These are phyloP conservation scores for Blepharisma japonicum DNA, from an alignment of 73 alveolate species.

Conservation along the genomic window DNA sequence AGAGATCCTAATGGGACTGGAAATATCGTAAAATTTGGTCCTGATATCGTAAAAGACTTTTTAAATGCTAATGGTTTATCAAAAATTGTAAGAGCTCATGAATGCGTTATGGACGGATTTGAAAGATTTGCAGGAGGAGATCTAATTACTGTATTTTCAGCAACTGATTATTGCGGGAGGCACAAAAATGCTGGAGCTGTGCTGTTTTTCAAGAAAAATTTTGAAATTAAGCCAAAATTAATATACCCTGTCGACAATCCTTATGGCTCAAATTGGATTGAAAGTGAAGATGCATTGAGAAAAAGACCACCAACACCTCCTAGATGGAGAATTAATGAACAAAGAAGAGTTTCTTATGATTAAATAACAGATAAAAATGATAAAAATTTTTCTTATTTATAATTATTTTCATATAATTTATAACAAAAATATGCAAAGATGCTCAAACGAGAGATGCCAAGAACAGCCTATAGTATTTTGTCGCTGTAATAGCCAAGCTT, in stretches of 20 bases:
- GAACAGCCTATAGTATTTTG: no score
- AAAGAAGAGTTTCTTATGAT: background rate
- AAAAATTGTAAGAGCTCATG: conserved; percentile 94
- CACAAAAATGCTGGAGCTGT: conserved; percentile 99
- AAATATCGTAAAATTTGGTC: conserved; percentile 98
- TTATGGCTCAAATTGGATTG: conserved; percentile 90
- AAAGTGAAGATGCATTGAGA: conserved; percentile 84
- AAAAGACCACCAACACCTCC: conserved; percentile 97
- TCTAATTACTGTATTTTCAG: conserved; percentile 91
- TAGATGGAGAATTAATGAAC: conserved; percentile 55
- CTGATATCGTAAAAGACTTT: conserved; percentile 97
- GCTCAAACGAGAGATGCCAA: no score
- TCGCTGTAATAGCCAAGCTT: no score
- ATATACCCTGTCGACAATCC: conserved; percentile 87
- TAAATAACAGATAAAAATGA: background rate
- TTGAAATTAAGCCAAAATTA: conserved; percentile 89
- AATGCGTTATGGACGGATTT: conserved; percentile 99
- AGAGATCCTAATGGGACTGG: conserved; percentile 99
- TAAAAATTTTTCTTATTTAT: no score
- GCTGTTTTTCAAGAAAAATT: conserved; percentile 83
- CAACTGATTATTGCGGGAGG: conserved; percentile 97
- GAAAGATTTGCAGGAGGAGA: conserved; percentile 99
- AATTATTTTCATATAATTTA: no score
- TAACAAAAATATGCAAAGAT: no score
- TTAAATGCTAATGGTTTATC: conserved; percentile 81